Evolutionary conservation across 2,329 filamentous ascomycete species (phyloP), one percentile per base, ranked within the genome.

Genomic region (Fusarium sp.): DNA sequence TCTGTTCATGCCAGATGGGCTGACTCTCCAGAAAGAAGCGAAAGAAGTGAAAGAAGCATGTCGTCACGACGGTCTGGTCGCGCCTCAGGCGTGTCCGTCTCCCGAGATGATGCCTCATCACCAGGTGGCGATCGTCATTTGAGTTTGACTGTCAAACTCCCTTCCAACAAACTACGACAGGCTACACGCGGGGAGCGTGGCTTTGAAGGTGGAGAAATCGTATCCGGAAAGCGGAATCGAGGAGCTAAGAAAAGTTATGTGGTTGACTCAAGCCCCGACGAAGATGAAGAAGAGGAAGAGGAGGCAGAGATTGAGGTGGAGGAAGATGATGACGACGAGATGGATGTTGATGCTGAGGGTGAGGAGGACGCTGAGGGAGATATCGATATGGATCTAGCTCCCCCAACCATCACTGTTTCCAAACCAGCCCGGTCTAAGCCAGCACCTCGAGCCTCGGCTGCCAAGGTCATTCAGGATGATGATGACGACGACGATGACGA

Each of bases 191-290:
- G 79, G 51, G 82, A 81, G 54, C 75, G 80, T 48, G 82, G 82
- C 51, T 86, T 86, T 59, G 81, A 81, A 30, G 84, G 83, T 30
- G 84, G 85, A 36, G 85, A 87, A 74, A 86, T 88, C 55, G 79
- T 87, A 24, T 81, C 84, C 32, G 85, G 86, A 42, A 88, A 87
- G 75, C 84, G 88, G 55, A 89, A 87, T 66, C 85, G 88, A 14
- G 87, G 86, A 11, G 85, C 84, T 24, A 89, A 89, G 81, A 90
- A 90, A 81, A 90, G 85, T 74, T 90, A 90, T 62, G 87, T 89
- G 41, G 87, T 91, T 30, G 88, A 90, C 70, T 88, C 87, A 42
- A 86, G 85, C 61, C 84, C 83, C 42, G 84, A 85, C n/a, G 84
- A 85, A 30, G 84, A 85, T 7, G 85, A 85, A 5, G 83, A 84